Evolutionary conservation across 2,329 filamentous ascomycete genomes (phyloP).

Genomic region (Aspergillus sp.): DNA sequence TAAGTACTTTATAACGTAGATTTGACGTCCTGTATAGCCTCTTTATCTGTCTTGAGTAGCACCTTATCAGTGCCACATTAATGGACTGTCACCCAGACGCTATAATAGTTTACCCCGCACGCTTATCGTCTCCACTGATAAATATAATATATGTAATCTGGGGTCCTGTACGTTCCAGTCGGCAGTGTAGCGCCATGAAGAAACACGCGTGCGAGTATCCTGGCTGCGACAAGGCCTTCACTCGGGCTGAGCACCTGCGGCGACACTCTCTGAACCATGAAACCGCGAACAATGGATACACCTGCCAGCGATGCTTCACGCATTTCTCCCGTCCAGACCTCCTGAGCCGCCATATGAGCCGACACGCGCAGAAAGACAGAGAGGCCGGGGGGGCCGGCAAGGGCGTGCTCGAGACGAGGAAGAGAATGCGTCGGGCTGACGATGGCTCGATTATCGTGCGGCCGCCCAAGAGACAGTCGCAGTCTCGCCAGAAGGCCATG

Average conservation of each 20-base stretch:
- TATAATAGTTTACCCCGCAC: constrained; percentile 3
- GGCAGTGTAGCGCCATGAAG: not conserved
- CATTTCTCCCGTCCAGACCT: constrained; percentile 63
- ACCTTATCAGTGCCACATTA: too few relatives aligned
- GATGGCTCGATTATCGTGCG: constrained; percentile 50
- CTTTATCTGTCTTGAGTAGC: too few relatives aligned
- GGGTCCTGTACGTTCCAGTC: too few relatives aligned
- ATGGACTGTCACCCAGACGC: too few relatives aligned
- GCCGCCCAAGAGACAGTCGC: constrained; percentile 27
- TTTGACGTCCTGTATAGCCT: too few relatives aligned
- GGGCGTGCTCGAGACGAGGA: constrained; percentile 51
- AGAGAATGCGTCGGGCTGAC: constrained; percentile 49
- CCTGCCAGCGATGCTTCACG: constrained; percentile 59
- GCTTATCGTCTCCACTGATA: not conserved
- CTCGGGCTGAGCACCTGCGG: constrained; percentile 58
- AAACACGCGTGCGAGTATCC: constrained; percentile 40
- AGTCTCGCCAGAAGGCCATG: not conserved
- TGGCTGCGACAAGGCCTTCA: constrained; percentile 55
- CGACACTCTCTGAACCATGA: constrained; percentile 59
- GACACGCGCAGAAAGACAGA: constrained; percentile 53
- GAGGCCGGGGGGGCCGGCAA: constrained; percentile 50
- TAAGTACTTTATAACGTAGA: too few relatives aligned
- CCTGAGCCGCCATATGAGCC: constrained; percentile 57
- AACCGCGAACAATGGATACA: constrained; percentile 48
- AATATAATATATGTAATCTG: too few relatives aligned